Evolutionary conservation across 495 filamentous ascomycete genomes (phyloP).

Genomic region (Recurvomyces mirabilis): DNA sequence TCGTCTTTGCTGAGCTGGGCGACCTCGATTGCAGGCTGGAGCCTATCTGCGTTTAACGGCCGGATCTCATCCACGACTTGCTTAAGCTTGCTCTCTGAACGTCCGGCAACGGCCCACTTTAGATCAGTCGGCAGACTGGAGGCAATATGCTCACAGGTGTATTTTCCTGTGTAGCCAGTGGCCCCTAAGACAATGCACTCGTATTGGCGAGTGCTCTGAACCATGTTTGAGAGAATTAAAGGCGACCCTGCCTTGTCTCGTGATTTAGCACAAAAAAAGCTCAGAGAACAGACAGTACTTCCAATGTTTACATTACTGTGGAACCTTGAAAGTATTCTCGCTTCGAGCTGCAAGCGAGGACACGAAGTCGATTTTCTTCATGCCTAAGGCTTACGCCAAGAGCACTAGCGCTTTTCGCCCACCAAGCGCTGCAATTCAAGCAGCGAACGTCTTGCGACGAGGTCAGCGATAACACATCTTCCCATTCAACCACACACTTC

Average conservation of each 20-base stretch:
- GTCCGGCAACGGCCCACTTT: slow-evolving; percentile 84
- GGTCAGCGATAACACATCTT: not conserved
- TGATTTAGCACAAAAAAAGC: not conserved
- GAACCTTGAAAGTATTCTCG: too few relatives aligned
- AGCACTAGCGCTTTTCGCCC: not conserved
- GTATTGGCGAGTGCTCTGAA: slow-evolving; percentile 48
- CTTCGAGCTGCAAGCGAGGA: too few relatives aligned
- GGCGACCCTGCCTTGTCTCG: not conserved
- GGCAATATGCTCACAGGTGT: slow-evolving; percentile 67
- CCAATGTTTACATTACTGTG: not conserved
- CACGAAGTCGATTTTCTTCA: too few relatives aligned
- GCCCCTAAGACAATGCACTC: slow-evolving; percentile 78
- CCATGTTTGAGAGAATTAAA: not conserved
- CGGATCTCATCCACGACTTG: slow-evolving; percentile 54
- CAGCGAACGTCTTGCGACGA: not conserved
- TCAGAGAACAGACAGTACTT: not conserved
- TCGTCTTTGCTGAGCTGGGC: slow-evolving; percentile 53
- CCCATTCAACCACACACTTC: not conserved
- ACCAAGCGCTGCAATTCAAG: not conserved
- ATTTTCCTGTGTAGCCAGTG: slow-evolving; percentile 75
- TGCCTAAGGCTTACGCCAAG: not conserved
- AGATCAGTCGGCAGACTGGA: slow-evolving; percentile 62
- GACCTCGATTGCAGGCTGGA: slow-evolving; percentile 55
- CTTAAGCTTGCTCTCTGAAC: slow-evolving; percentile 62
- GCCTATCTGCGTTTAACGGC: slow-evolving; percentile 55